Conservation (phyloP, 371 early-diverging fungal genomes). For the Lichtheimia ramosa region DNA sequence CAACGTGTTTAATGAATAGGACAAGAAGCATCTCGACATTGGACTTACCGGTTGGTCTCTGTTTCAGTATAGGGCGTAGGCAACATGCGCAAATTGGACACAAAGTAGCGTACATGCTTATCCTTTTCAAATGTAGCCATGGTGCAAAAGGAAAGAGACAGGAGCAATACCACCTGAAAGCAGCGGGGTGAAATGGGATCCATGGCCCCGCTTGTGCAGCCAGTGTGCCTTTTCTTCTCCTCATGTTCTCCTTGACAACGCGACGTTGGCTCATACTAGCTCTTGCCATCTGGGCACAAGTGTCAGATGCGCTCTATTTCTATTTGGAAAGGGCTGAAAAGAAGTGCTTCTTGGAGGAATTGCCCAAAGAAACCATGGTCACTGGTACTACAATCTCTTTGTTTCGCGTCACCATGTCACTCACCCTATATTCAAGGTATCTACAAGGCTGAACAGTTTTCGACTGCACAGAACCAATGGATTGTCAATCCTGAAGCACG, state of each 20-base stretch:
- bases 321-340: slow-evolving; percentile 85
- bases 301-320: slow-evolving; percentile 72
- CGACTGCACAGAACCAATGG: slow-evolving; percentile 60
- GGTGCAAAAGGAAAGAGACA: too few species aligned
- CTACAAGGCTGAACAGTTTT: slow-evolving; percentile 82
- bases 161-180: too few species aligned
- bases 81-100: slow-evolving; percentile 67
- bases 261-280: neutral
- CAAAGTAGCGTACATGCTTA: slow-evolving; percentile 74
- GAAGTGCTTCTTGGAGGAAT: slow-evolving; percentile 93
- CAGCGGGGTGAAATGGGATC: too few species aligned
- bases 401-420: neutral
- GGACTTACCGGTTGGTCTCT: slow-evolving; percentile 78
- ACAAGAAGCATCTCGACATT: neutral
- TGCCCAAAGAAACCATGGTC: slow-evolving; percentile 88
- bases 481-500: slow-evolving; percentile 65
- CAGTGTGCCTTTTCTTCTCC: neutral
- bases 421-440: slow-evolving; percentile 49
- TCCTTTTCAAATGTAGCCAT: slow-evolving; percentile 23
- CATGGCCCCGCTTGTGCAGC: too few species aligned
- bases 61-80: slow-evolving; percentile 71
- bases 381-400: slow-evolving; percentile 53
- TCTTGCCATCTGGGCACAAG: neutral
- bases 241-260: slow-evolving; percentile 2
- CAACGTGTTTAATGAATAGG: neutral